Base-by-base conservation (phyloP, 306 rosid species). In the Styphnolobium japonicum region DNA sequence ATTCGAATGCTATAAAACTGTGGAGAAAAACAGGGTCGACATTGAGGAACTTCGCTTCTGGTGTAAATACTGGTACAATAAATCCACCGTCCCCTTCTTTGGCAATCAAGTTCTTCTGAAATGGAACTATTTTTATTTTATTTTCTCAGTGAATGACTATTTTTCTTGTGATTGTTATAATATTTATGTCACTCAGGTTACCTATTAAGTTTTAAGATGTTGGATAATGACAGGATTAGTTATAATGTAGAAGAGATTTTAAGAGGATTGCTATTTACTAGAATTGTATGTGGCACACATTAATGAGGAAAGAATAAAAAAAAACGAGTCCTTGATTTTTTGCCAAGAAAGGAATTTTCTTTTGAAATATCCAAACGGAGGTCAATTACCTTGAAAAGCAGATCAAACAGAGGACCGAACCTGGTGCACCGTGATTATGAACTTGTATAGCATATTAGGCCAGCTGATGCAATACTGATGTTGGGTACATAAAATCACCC, bases 21-120 rank as follows among this genome's bases (percentile, higher is more conserved):
- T 93, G 71, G 99, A 93, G 86, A 93, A 83, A 82, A 91, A 92
- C 82, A 82, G 56, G 76, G 86, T 90, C 0, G 84, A 81, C 18
- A 86, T 87, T 19, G 92, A 90, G 48, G 94, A 93, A 74, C 98
- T 96, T 69, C 94, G 94, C 22, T 91, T 96, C 76, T 96, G 99
- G 99, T 95, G 98, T 78, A 92, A 93, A 83, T 93, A 93, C 65
- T 96, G 99, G 98, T 95, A 89, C 62, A 78, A 29, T 19, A 65
- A 55, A 39, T 21, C 33, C 8, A 0, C 0, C 6, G 1, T 61
- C 25, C 4, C 39, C 49, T 6, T 22, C 8, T 75, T 34, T 72
- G 21, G n/a, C 55, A 34, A 22, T 40, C 2, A 31, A 12, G 18
- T 7, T 71, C 18, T 72, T 29, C 2, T 70, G 0, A 68, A 37